Evolutionary conservation across 148 eudicot genomes (phyloP), one percentile per base, ranked within the genome.

Genomic region (Spergularia bocconei): DNA sequence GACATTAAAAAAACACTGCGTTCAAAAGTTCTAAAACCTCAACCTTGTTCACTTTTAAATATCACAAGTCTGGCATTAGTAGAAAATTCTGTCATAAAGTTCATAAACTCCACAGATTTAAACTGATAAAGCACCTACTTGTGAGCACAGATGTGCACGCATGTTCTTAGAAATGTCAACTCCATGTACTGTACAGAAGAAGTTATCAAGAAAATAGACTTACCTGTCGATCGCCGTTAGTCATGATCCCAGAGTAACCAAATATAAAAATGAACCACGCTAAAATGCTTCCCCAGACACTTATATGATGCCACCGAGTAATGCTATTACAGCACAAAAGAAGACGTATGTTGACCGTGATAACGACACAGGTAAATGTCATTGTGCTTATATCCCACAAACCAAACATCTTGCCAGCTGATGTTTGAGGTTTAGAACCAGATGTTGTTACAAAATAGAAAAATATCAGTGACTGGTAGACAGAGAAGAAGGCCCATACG

Each of bases 361-460:
- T 78, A 29, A 94, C 90, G 19, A 94, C 81, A 79, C 90, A 85
- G 13, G 91, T 91, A 85, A 94, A 94, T 61, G 91, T 95, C 91
- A 89, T 88, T 48, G 98, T 91, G 84, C 98, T 94, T 52, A 91
- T 86, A 80, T 94, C 98, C 98, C 98, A 94, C 51, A 91, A 86
- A 76, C 98, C 97, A 77, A 94, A 86, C 85, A 89, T 88, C 87
- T 88, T 91, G 70, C 98, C 98, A 25, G 88, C 69, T 75, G 93
- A 87, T 76, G 87, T 88, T 71, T 88, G 83, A 84, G 89, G 90
- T 51, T 63, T 70, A 41, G 85, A 75, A 69, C 90, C 94, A 47
- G 98, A 84, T 41, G 83, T 71, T 16, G 81, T 84, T 63, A 89
- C 86, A 75, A 91, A 91, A 81, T 86, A 84, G 78, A 85, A 91